Conservation (phyloP, 805 yeast species). For the Nakazawaea sp. region DNA sequence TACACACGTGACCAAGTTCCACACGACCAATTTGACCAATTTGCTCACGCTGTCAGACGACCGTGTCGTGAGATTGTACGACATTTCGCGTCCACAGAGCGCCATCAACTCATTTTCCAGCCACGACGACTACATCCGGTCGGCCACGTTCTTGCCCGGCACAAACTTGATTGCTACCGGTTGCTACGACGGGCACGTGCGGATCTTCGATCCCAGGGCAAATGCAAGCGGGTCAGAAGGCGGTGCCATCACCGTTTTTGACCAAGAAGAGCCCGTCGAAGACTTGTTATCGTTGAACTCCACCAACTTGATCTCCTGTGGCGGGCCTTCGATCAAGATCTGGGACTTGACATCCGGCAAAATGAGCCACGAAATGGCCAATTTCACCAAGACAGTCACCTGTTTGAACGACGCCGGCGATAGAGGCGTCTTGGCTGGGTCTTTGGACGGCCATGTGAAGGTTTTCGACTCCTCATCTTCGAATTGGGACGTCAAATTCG, state of each 20-base stretch:
- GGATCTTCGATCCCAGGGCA: constrained; percentile 77
- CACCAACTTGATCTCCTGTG: constrained; percentile 72
- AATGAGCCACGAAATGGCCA: constrained; percentile 60
- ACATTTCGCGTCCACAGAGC: constrained; percentile 68
- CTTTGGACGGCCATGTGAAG: constrained; percentile 95
- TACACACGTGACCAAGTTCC: constrained; percentile 90
- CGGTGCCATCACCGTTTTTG: constrained; percentile 55
- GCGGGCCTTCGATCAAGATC: constrained; percentile 74
- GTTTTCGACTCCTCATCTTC: constrained; percentile 72
- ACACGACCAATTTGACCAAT: constrained; percentile 67
- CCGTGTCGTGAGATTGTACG: constrained; percentile 79
- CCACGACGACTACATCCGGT: constrained; percentile 84
- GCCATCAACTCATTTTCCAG: constrained; percentile 65
- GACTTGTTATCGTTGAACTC: constrained; percentile 69
- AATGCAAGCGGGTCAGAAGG: constrained; percentile 19
- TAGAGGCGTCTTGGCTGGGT: constrained; percentile 84
- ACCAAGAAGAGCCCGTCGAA: constrained; percentile 81
- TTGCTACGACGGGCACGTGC: constrained; percentile 82
- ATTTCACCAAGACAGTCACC: constrained; percentile 92
- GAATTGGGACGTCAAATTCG: constrained; percentile 85
- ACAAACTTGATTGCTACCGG: constrained; percentile 85
- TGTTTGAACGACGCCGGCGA: constrained; percentile 69
- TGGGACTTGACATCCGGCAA: constrained; percentile 90
- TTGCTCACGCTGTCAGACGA: constrained; percentile 90
- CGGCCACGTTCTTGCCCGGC: constrained; percentile 70